A percentile compares a stretch with the other conserved stretches of the same genome.
Evolutionary conservation across 495 filamentous ascomycete genomes (phyloP).

Genomic region (Penicillium turbatum): DNA sequence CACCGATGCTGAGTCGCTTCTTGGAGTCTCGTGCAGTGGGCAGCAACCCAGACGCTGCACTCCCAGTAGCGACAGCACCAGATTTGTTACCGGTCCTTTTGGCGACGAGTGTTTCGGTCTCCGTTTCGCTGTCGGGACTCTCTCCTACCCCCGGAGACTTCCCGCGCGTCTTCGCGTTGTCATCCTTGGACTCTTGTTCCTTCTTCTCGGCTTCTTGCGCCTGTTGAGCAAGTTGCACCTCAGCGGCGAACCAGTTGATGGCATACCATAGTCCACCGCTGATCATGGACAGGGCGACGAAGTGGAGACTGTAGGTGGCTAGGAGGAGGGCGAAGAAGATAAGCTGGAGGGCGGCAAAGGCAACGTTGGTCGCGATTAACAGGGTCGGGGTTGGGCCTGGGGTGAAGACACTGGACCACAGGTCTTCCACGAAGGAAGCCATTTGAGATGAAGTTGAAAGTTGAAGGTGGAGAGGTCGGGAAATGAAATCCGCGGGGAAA

Average conservation of each 20-base stretch:
- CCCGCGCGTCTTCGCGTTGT: slow-evolving; percentile 22
- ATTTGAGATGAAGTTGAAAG: slow-evolving; percentile 48
- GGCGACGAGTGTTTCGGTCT: slow-evolving; percentile 38
- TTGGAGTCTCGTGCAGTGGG: slow-evolving; percentile 31
- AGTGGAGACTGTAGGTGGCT: slow-evolving; percentile 84
- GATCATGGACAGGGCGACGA: slow-evolving; percentile 71
- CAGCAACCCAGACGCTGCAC: slow-evolving; percentile 28
- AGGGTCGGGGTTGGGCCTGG: slow-evolving; percentile 85
- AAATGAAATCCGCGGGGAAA: slow-evolving; percentile 23
- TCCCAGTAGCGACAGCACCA: slow-evolving; percentile 19
- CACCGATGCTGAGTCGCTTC: slow-evolving; percentile 41
- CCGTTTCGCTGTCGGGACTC: slow-evolving; percentile 45
- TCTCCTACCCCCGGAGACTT: slow-evolving; percentile 31
- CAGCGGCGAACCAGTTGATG: slow-evolving; percentile 94
- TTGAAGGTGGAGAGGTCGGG: slow-evolving; percentile 17
- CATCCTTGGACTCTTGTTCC: slow-evolving; percentile 26
- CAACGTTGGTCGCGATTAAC: slow-evolving; percentile 82
- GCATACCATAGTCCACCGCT: slow-evolving; percentile 81
- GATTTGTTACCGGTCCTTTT: slow-evolving; percentile 14
- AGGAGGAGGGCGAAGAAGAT: slow-evolving; percentile 72
- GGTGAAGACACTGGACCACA: slow-evolving; percentile 90
- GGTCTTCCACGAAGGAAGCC: slow-evolving; percentile 73
- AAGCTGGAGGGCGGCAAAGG: slow-evolving; percentile 79
- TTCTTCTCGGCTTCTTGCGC: slow-evolving; percentile 49
- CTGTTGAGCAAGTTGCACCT: slow-evolving; percentile 62